Percentiles rank a stretch among this genome's conserved stretches.
Evolutionary conservation across 768 basidiomycete species (phyloP).

Genomic region (Trametes cubensis): DNA sequence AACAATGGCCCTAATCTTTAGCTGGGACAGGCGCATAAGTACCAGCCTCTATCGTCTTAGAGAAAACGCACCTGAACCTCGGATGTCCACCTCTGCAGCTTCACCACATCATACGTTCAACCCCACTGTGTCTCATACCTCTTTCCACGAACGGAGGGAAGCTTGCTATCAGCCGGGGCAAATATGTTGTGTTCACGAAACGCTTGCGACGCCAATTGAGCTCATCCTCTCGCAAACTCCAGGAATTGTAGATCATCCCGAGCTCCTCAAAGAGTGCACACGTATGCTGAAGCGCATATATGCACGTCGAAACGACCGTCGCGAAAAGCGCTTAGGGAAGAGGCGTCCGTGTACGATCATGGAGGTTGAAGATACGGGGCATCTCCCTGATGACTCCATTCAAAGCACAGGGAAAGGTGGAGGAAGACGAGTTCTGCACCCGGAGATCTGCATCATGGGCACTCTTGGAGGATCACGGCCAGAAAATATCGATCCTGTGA

Average conservation of each 20-base stretch:
- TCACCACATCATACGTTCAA: too few species aligned
- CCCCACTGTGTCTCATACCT: not conserved
- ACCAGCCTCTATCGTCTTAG: too few species aligned
- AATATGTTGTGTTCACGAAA: not conserved
- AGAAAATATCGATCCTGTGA: not conserved
- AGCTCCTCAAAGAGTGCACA: not conserved
- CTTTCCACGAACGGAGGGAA: not conserved
- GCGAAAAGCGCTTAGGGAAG: not conserved
- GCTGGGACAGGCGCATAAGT: too few species aligned
- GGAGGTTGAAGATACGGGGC: too few species aligned
- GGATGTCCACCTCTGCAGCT: too few species aligned
- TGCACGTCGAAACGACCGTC: not conserved
- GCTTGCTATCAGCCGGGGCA: not conserved
- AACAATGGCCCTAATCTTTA: too few species aligned
- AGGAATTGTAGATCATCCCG: not conserved
- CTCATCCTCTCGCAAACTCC: not conserved
- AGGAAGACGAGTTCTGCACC: not conserved
- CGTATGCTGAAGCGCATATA: not conserved
- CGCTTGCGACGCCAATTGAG: not conserved
- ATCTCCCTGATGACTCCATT: not conserved
- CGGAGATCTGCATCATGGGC: not conserved
- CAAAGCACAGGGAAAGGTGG: not conserved
- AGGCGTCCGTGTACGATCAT: not conserved
- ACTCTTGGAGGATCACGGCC: not conserved
- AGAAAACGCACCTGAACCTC: too few species aligned